Evolutionary conservation across 352 stramenopile genomes (phyloP), one percentile per base, ranked within the genome.

Genomic region (Pythium aquatile): DNA sequence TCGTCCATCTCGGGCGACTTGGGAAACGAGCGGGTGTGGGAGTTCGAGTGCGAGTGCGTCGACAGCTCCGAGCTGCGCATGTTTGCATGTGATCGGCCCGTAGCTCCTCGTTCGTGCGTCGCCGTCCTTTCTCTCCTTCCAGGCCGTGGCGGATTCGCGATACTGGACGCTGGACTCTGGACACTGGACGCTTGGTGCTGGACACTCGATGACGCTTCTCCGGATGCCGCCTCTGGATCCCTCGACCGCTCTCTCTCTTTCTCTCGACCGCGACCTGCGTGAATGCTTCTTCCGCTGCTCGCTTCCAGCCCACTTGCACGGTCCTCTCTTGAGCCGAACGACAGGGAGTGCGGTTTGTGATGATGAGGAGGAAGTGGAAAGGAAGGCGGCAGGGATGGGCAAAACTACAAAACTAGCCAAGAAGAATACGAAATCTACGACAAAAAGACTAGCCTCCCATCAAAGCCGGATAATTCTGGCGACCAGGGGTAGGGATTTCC

Each of bases 1-100:
- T 61, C 84, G 28, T 76, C 68, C 28, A 79, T 88, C 46, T 71
- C 72, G 48, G 59, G 59, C 33, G 82, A 91, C 72, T 87, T 87
- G 70, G 66, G 77, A 65, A 75, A 76, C 13, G 61, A 42, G 37
- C 37, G 66, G 66, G 70, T 78, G 61, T 61, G 54, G 55, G 79
- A 79, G 47, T 61, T 56, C 55, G 79, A 81, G 44, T 77, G 79
- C 33, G 81, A 88, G 49, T 84, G 79, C 55, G 59, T 70, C 44
- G 67, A 74, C 33, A 58, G 61, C 20, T 61, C 54, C 49, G 67
- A 74, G 49, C 56, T 58, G 51, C 61, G 57, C 66, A 73, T 73
- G 35, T 46, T 72, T 42, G 60, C 63, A 69, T 69, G 51, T 40
- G 32, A 40, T 51, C 26, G 28, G 24, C 29, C 14, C 46, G 8